Percentiles rank a stretch among this genome's conserved stretches.
phyloP scores from a whole-genome alignment of 148 eudicot genomes.

The Polygonum aviculare region DNA sequence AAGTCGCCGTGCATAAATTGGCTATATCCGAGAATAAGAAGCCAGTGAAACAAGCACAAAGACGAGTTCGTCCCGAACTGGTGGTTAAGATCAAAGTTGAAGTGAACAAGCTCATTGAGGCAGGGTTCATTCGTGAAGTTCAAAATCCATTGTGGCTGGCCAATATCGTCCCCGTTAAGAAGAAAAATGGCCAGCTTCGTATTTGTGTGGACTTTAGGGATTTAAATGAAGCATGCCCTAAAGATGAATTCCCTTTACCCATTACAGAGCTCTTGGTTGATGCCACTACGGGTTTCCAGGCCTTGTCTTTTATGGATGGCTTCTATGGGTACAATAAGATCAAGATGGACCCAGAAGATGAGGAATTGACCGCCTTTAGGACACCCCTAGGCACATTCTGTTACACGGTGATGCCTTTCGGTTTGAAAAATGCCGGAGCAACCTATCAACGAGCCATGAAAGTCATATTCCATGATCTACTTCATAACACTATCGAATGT shows the following conservation, averaged over 20 bases:
- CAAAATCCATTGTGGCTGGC: too few species aligned
- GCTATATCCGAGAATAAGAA: too few species aligned
- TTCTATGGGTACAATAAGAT: neutral
- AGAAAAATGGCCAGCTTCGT: neutral
- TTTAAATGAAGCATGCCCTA: neutral
- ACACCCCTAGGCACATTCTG: neutral
- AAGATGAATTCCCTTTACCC: too few species aligned
- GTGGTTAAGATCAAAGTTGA: too few species aligned
- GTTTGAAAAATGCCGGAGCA: neutral
- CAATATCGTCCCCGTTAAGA: neutral
- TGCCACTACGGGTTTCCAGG: neutral
- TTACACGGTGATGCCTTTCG: neutral
- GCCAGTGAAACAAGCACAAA: too few species aligned
- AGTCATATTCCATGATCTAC: neutral
- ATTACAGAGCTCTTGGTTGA: too few species aligned
- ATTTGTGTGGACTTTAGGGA: neutral
- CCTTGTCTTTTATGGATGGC: neutral
- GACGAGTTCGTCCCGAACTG: too few species aligned
- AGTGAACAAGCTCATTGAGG: too few species aligned
- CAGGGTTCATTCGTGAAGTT: too few species aligned
- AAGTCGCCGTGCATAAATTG: too few species aligned
- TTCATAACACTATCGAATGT: neutral
- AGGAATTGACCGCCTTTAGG: neutral
- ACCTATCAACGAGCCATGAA: neutral
- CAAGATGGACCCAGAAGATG: neutral